Evolutionary conservation across 2,329 filamentous ascomycete genomes (phyloP), one percentile per base, ranked within the genome.

Genomic region (Fusarium virguliforme): DNA sequence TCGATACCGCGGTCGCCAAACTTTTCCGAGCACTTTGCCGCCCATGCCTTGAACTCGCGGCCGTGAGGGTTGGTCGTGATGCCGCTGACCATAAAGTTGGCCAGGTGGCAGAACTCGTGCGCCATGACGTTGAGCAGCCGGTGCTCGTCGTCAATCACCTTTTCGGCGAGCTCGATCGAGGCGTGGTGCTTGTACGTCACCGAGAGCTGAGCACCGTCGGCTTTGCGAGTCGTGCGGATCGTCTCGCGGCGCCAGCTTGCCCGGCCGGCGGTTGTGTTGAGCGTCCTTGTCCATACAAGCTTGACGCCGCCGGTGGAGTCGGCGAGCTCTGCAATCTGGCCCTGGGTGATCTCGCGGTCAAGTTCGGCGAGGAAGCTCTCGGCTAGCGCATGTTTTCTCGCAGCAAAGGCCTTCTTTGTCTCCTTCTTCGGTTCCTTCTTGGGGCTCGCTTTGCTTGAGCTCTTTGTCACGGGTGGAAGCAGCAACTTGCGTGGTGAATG

Each of bases 101-200:
- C 91, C 1, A 98, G 84, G 78, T 99, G 96, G 80, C 96, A 98
- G 83, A 96, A 98, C 76, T 99, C 96, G 79, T 99, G 96, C 0
- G 95, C 94, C n/a, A 98, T 83, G 0, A 96, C 94, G 79, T 98
- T 98, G 70, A 96, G 86, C 1, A 98, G 87, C 4, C 94, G 89
- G 64, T 92, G 81, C 72, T 93, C 89, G 75, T 91, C 88, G 77
- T 94, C 90, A 68, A 98, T 94, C 51, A 98, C 91, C 79, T 97
- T 97, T 60, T 93, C 90, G 0, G 95, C 94, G 3, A 98, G 88
- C 78, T 98, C 95, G 76, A 98, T 97, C 15, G 86, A 89, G 9
- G 94, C 94, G 79, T 95, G 90, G 72, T 88, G 86, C 18, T 82
- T 81, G 72, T 85, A 78, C 12, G 74, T 78, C 35, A 77, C 70